These are phyloP conservation scores for Kluyveromyces sp. DNA, from an alignment of 1,139 yeast genomes.

Conservation along the genomic window DNA sequence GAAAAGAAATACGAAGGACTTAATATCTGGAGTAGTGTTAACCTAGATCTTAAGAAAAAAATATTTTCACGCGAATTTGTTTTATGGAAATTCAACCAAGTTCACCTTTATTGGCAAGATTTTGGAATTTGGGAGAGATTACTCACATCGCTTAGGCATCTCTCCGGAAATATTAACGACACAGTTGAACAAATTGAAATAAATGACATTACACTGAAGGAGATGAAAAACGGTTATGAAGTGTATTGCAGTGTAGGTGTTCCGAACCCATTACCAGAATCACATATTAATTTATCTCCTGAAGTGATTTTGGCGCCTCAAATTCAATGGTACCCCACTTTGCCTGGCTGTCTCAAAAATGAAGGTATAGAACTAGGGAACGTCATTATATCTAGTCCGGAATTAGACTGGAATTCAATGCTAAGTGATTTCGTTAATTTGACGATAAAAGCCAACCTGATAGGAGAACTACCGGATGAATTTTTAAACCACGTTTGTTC, in stretches of 20 bases:
- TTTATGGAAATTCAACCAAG: slow-evolving; percentile 5
- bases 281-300: slow-evolving; percentile 14
- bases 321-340: slow-evolving; percentile 26
- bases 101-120: slow-evolving; percentile 25
- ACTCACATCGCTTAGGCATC: slow-evolving; percentile 14
- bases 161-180: slow-evolving; percentile 11
- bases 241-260: slow-evolving; percentile 15
- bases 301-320: slow-evolving; percentile 21
- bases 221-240: slow-evolving; percentile 23
- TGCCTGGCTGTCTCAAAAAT: slow-evolving; percentile 28
- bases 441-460: slow-evolving; percentile 11
- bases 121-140: slow-evolving; percentile 21
- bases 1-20: slow-evolving; percentile 18
- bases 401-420: slow-evolving; percentile 12
- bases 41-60: slow-evolving; percentile 15
- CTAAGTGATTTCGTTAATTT: slow-evolving; percentile 10
- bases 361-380: slow-evolving; percentile 21
- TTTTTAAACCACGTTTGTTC: slow-evolving; percentile 22
- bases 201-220: slow-evolving; percentile 17
- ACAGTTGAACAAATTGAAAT: slow-evolving; percentile 7
- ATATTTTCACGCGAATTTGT: slow-evolving; percentile 1
- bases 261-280: slow-evolving; percentile 15
- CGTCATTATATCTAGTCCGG: slow-evolving; percentile 6
- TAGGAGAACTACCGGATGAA: slow-evolving; percentile 21
- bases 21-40: slow-evolving; percentile 21